Conservation (phyloP, 2,329 filamentous ascomycete species). For the Fusarium denticulatum region DNA sequence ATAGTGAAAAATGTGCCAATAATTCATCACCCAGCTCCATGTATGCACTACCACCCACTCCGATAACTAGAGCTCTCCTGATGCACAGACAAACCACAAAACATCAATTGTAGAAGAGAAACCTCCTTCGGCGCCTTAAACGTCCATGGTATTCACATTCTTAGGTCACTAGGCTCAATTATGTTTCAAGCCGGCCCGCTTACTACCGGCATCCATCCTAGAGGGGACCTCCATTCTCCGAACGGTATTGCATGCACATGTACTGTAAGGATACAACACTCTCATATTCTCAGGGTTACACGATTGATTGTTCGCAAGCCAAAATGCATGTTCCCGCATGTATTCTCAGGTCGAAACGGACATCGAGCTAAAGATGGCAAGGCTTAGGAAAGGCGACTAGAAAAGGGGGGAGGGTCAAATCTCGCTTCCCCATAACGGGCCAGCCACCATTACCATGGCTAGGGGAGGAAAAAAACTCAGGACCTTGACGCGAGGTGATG, state of each 20-base stretch:
- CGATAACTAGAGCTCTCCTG: neutral
- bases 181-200: constrained; percentile 27
- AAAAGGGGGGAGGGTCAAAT: constrained; percentile 33
- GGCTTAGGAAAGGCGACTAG: neutral
- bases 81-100: neutral
- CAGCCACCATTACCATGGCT: constrained; percentile 9
- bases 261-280: neutral
- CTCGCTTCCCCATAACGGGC: constrained; percentile 38
- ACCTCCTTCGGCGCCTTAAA: neutral
- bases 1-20: neutral
- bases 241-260: constrained; percentile 3
- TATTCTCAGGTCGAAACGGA: constrained; percentile 1
- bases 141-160: constrained; percentile 1
- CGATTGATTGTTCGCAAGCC: neutral
- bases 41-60: neutral
- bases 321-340: neutral
- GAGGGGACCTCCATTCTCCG: constrained; percentile 1
- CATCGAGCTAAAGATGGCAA: neutral
- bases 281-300: constrained; percentile 14
- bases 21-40: neutral
- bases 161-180: neutral
- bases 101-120: neutral
- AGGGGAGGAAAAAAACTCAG: neutral
- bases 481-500: neutral
- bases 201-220: neutral